Evolutionary conservation across 2,329 filamentous ascomycete species (phyloP), one percentile per base, ranked within the genome.

Genomic region (Aureobasidium sp.): DNA sequence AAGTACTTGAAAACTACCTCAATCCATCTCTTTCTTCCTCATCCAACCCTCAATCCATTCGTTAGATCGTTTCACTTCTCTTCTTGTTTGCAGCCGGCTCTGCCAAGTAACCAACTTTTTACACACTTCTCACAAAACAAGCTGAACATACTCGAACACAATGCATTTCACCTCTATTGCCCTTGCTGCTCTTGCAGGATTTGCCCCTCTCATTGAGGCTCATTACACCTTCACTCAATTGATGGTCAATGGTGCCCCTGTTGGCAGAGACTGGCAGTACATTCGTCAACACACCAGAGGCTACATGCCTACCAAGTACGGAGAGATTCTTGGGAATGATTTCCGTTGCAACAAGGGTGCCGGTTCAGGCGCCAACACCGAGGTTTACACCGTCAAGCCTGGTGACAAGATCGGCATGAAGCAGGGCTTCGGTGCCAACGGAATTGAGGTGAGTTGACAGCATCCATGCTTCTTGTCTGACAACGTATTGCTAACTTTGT

Each of bases 251-350:
- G 78, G 75, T 66, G 21, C 29, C 6, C 13, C 52, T 34, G 67
- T 70, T 63, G 72, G 69, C 58, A 69, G 75, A 49, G 74, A 77
- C 60, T 78, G 75, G 69, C 72, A 74, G 48, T 81, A 81, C 72
- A 77, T 82, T 66, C 78, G 80, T 64, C 48, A 61, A 47, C 36
- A 55, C 29, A 42, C 52, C 29, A 27, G 37, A 7, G 36, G 36
- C 25, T 55, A 55, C 37, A 64, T 62, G 53, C 69, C 66, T 62
- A 76, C 77, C 67, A 42, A 42, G 36, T 16, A 9, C 27, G 13
- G 13, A n/a, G 52, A 55, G 25, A 75, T 72, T 29, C 70, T 72
- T 44, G 71, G 70, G 69, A 75, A 74, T 50, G 65, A 66, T 58
- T 61, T 66, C 62, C 53, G 63, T 10, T 66, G 65, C 65, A 64